Percentiles rank a stretch among this genome's conserved stretches.
Conservation (phyloP, 2,329 filamentous ascomycete species). For the Exophiala spinifera region DNA sequence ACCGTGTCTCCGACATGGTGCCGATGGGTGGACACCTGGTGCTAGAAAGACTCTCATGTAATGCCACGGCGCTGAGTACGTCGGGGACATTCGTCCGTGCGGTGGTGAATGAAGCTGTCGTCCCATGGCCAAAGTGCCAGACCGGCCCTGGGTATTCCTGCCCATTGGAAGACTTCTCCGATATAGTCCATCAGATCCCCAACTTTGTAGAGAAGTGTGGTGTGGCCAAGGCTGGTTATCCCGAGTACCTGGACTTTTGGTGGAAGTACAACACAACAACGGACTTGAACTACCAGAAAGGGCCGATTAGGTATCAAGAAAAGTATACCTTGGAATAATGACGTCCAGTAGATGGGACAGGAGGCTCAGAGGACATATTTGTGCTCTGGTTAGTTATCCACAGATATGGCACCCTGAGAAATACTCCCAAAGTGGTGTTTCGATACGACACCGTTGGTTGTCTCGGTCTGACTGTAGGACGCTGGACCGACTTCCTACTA, state of each 20-base stretch:
- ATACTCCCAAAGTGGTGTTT: too few relatives aligned
- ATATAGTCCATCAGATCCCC: neutral
- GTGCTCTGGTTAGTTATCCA: too few relatives aligned
- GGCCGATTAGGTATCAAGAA: slow-evolving; percentile 1
- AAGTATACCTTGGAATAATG: slow-evolving; percentile 1
- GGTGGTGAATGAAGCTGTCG: slow-evolving; percentile 9
- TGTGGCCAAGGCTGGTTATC: slow-evolving; percentile 3
- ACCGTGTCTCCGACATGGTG: slow-evolving; percentile 6
- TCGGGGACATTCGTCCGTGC: slow-evolving; percentile 2
- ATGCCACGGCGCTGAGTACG: slow-evolving; percentile 3
- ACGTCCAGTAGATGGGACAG: too few relatives aligned
- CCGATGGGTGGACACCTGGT: slow-evolving; percentile 11
- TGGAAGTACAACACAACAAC: slow-evolving; percentile 7
- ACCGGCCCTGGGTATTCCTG: slow-evolving; percentile 8
- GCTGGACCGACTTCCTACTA: too few relatives aligned
- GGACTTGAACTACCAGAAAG: slow-evolving; percentile 5
- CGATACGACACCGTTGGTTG: too few relatives aligned
- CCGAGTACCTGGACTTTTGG: slow-evolving; percentile 8
- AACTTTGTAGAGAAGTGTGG: slow-evolving; percentile 3
- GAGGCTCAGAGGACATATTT: too few relatives aligned
- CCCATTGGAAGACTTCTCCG: neutral
- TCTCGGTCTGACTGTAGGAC: too few relatives aligned
- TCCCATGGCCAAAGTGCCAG: slow-evolving; percentile 6
- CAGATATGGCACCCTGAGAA: too few relatives aligned
- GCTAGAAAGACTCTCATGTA: slow-evolving; percentile 6